Evolutionary conservation across 202 grass and related monocot genomes (phyloP).

Genomic region (Panicum hallii): DNA sequence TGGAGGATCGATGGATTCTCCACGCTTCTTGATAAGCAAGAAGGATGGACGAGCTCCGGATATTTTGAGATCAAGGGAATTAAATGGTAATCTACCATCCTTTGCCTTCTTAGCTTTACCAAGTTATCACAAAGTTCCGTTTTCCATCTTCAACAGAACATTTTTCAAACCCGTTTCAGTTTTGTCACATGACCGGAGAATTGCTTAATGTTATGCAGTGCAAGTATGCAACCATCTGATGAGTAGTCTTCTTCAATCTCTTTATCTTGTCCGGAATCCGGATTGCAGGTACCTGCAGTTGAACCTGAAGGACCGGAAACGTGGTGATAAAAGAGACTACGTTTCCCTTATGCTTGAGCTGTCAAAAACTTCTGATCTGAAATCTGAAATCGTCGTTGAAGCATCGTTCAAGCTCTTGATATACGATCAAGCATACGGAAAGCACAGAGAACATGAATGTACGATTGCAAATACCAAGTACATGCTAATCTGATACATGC

Average conservation of each 20-base stretch:
- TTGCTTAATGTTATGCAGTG: not conserved
- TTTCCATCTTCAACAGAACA: not conserved
- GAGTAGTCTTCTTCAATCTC: not conserved
- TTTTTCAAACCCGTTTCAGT: not conserved
- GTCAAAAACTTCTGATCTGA: constrained; percentile 14
- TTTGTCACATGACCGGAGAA: not conserved
- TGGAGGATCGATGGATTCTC: constrained; percentile 31
- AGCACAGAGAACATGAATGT: constrained; percentile 17
- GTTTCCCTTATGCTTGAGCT: constrained; percentile 19
- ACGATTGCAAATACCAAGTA: not conserved
- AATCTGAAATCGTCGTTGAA: not conserved
- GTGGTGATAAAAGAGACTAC: not conserved
- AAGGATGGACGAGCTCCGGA: constrained; percentile 24
- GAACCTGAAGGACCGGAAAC: constrained; percentile 25
- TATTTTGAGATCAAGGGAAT: constrained; percentile 15
- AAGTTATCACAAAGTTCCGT: not conserved
- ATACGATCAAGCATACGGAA: constrained; percentile 15
- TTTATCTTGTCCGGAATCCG: not conserved
- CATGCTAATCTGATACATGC: too few species aligned
- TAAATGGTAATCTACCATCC: constrained; percentile 6
- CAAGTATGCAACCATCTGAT: not conserved
- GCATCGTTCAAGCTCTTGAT: constrained; percentile 35
- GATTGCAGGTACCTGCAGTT: constrained; percentile 36
- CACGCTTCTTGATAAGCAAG: constrained; percentile 18
- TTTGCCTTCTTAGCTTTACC: not conserved